phyloP scores from a whole-genome alignment of 1,284 basidiomycete genomes.

The Heterobasidion parviporum region DNA sequence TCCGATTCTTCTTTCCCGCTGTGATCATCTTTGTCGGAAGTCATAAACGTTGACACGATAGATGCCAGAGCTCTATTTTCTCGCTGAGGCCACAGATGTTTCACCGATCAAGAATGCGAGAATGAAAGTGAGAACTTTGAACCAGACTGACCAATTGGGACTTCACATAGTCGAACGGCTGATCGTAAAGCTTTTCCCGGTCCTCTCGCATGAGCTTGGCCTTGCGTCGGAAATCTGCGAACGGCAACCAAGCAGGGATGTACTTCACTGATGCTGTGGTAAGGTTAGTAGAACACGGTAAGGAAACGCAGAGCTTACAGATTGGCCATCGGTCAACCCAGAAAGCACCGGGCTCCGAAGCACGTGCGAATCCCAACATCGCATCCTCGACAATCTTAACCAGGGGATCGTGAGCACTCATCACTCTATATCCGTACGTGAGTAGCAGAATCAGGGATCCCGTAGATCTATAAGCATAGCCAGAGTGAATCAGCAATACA shows the following conservation, averaged over 20 bases:
- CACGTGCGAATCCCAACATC: conserved; percentile 30
- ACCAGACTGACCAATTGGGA: conserved; percentile 19
- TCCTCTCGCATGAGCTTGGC: conserved; percentile 22
- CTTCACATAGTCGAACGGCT: conserved; percentile 25
- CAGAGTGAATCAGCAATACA: not conserved
- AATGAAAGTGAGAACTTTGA: not conserved
- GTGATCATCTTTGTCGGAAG: conserved; percentile 13
- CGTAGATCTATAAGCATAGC: conserved; percentile 19
- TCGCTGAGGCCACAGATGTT: conserved; percentile 2
- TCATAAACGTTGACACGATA: conserved; percentile 21
- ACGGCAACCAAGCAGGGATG: conserved; percentile 29
- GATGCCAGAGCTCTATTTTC: conserved; percentile 11
- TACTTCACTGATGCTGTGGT: conserved; percentile 19
- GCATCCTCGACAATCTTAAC: conserved; percentile 32
- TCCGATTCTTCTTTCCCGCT: conserved; percentile 3
- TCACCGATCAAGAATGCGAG: not conserved
- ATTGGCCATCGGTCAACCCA: conserved; percentile 1
- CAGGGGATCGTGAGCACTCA: conserved; percentile 22
- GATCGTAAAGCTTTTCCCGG: conserved; percentile 22
- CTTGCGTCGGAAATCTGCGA: conserved; percentile 21
- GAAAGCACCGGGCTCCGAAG: conserved; percentile 31
- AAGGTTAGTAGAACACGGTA: not conserved
- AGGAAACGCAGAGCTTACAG: not conserved
- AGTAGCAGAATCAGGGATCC: conserved; percentile 28
- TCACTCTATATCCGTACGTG: conserved; percentile 30